phyloP scores from a whole-genome alignment of 129 eudicot genomes.

The Artemisia tridentata region DNA sequence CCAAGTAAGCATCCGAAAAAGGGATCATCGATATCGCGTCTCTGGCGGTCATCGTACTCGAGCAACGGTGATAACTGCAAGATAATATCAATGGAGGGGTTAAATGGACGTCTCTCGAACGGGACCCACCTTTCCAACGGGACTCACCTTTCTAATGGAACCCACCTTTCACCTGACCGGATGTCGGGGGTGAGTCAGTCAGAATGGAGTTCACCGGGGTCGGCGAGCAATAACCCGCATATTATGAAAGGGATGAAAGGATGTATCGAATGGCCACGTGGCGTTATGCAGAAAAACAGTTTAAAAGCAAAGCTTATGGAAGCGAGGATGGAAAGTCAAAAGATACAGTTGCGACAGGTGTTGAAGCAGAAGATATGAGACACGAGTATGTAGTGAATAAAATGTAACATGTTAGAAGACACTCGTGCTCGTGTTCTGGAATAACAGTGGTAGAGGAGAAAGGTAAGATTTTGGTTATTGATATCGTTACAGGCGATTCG shows the following conservation, averaged over 20 bases:
- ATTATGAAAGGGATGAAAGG: slow-evolving; percentile 72
- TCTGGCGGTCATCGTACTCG: slow-evolving; percentile 59
- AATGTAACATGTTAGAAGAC: neutral
- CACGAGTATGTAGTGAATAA: slow-evolving; percentile 4
- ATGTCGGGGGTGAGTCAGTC: slow-evolving; percentile 50
- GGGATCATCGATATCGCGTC: slow-evolving; percentile 59
- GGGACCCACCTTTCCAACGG: slow-evolving; percentile 29
- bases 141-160: slow-evolving; percentile 38
- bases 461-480: slow-evolving; percentile 12
- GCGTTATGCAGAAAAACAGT: slow-evolving; percentile 61
- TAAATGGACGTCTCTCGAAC: slow-evolving; percentile 63
- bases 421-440: slow-evolving; percentile 17
- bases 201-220: slow-evolving; percentile 87
- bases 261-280: slow-evolving; percentile 88
- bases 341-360: slow-evolving; percentile 84
- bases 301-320: slow-evolving; percentile 72
- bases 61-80: slow-evolving; percentile 72
- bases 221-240: slow-evolving; percentile 49
- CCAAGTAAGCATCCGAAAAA: slow-evolving; percentile 47
- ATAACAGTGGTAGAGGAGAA: slow-evolving; percentile 8
- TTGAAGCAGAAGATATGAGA: slow-evolving; percentile 83
- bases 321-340: slow-evolving; percentile 85
- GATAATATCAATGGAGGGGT: slow-evolving; percentile 60
- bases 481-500: slow-evolving; percentile 15
- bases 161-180: slow-evolving; percentile 49